These are phyloP conservation scores for Ogataea pignaliae DNA, from an alignment of 805 yeast genomes.

Conservation along the genomic window DNA sequence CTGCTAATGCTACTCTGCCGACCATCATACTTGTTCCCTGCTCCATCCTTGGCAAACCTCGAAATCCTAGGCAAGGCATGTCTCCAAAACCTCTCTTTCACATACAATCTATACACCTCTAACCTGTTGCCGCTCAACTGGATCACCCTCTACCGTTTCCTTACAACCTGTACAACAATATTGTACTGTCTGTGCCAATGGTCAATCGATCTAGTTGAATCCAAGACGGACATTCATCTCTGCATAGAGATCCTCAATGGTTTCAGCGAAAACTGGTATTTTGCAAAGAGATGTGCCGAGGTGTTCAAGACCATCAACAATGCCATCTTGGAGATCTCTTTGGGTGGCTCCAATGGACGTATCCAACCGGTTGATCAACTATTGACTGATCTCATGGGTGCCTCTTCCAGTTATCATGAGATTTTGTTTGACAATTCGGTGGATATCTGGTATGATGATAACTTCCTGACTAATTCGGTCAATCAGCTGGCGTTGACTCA, in stretches of 20 bases:
- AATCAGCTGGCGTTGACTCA: background rate
- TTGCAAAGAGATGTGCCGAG: conserved; percentile 40
- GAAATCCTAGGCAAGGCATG: conserved; percentile 42
- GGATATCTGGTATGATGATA: conserved; percentile 40
- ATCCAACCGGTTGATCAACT: conserved; percentile 36
- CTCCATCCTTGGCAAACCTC: conserved; percentile 36
- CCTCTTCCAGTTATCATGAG: conserved; percentile 39
- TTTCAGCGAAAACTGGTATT: conserved; percentile 43
- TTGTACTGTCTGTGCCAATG: conserved; percentile 43
- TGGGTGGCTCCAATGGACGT: conserved; percentile 32
- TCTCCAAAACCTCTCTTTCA: conserved; percentile 40
- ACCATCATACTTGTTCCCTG: conserved; percentile 46
- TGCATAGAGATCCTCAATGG: conserved; percentile 42
- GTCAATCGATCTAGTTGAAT: conserved; percentile 41
- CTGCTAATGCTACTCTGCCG: conserved; percentile 42
- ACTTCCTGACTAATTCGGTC: conserved; percentile 8
- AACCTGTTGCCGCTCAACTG: conserved; percentile 45
- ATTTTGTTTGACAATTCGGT: conserved; percentile 43
- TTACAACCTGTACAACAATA: conserved; percentile 44
- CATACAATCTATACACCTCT: conserved; percentile 41
- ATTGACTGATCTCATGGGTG: conserved; percentile 38
- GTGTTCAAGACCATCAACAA: conserved; percentile 41
- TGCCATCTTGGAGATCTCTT: conserved; percentile 41
- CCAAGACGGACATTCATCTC: conserved; percentile 42
- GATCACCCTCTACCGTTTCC: conserved; percentile 43